phyloP scores from a whole-genome alignment of 306 rosid species.

The Pyrus betulifolia region DNA sequence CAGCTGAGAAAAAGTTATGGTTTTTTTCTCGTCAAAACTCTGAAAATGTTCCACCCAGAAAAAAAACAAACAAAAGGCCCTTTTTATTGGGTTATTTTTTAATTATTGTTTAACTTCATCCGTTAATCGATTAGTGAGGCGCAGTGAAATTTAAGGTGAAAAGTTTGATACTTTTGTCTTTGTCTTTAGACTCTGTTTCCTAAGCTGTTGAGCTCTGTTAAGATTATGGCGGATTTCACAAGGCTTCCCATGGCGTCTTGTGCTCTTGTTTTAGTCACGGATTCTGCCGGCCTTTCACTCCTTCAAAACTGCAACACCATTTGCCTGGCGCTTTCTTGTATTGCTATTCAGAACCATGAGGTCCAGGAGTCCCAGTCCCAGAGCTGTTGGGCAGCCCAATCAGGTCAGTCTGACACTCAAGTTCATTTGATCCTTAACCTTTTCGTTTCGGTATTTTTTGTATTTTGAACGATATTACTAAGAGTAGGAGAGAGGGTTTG shows the following conservation, averaged over 20 bases:
- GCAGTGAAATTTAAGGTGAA: neutral
- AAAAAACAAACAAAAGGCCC: neutral
- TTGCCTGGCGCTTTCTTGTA: neutral
- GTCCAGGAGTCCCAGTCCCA: constrained; percentile 5
- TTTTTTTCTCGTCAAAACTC: neutral
- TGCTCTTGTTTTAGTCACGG: constrained; percentile 13
- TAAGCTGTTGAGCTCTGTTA: neutral
- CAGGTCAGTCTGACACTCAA: constrained; percentile 6
- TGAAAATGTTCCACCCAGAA: neutral
- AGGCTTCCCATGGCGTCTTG: constrained; percentile 5
- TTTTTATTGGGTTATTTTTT: neutral
- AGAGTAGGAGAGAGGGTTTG: neutral
- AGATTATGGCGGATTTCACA: constrained; percentile 20
- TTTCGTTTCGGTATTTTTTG: neutral
- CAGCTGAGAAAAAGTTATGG: neutral
- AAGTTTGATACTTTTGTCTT: neutral
- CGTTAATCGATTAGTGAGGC: neutral
- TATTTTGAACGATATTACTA: no score
- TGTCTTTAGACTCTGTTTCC: neutral
- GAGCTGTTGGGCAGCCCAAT: neutral
- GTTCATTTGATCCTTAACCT: neutral
- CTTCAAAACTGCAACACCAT: constrained; percentile 7
- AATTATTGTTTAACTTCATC: neutral
- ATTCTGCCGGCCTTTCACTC: constrained; percentile 2
- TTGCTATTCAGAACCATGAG: constrained; percentile 7